Base-by-base conservation (phyloP, 2,329 filamentous ascomycete genomes). In the Volutella citrinella region DNA sequence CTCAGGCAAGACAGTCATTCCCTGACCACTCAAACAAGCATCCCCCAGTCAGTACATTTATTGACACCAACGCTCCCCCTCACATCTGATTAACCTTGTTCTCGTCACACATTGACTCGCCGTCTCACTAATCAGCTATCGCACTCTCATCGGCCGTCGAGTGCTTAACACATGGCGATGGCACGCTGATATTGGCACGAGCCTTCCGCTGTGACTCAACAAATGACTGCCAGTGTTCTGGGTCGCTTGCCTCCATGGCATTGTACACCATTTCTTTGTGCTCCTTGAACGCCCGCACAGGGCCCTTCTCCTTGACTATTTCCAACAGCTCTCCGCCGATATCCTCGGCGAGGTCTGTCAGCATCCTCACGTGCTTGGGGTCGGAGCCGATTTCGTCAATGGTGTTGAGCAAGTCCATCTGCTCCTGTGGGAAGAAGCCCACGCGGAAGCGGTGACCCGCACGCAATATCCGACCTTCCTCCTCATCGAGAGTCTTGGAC, bases 181-280 rank as follows among this genome's bases (percentile, higher is more conserved):
- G 47, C 26, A 61, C 52, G 17, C 50, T 63, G 14, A 74, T 67
- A 46, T 80, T 80, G 10, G 69, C 72, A 36, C 69, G 63, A 6
- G 76, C 73, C 59, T 78, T 78, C 50, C 75, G 65, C 60, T 81
- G 78, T 22, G 72, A 67, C 59, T 83, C 77, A 16, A 74, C 70
- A 52, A 89, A 78, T 7, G 64, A 62, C 30, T 74, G 72, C 74
- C 85, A 78, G 56, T 84, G 72, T 42, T 80, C 76, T 0, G 80
- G 78, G 44, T 88, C 85, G 18, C 74, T 71, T 6, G 76, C 76
- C 13, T 76, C 68, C 44, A 82, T 53, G 30, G 59, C 52, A 40
- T 64, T 61, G 24, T 72, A 55, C 14, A 80, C 65, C 32, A 72
- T 54, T 12, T 73, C 69, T 37, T 64, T 67, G 43, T 80, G 60